These are phyloP conservation scores for Insectozyma bohioensis DNA, from an alignment of 1,139 yeast species.

Conservation along the genomic window DNA sequence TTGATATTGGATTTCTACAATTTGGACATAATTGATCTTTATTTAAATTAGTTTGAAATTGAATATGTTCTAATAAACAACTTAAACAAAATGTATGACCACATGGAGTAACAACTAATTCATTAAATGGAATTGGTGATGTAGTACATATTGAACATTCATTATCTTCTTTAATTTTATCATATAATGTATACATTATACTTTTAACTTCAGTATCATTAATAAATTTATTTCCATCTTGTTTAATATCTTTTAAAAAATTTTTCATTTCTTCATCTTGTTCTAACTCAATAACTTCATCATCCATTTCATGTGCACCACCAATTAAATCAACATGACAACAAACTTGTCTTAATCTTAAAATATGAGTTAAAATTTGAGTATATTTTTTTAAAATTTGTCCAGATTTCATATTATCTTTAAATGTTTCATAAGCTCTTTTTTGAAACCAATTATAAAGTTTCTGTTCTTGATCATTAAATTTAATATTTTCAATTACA, in stretches of 20 bases:
- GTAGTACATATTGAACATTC: slow-evolving; percentile 88
- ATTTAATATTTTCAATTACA: slow-evolving; percentile 61
- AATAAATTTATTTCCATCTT: slow-evolving; percentile 30
- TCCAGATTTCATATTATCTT: slow-evolving; percentile 63
- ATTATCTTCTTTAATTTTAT: slow-evolving; percentile 36
- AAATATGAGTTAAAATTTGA: slow-evolving; percentile 77
- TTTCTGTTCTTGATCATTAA: slow-evolving; percentile 64
- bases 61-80: slow-evolving; percentile 74
- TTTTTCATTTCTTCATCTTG: slow-evolving; percentile 15
- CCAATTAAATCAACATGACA: slow-evolving; percentile 75
- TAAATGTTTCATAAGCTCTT: slow-evolving; percentile 67
- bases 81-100: slow-evolving; percentile 76
- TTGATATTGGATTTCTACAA: slow-evolving; percentile 49
- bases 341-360: slow-evolving; percentile 84
- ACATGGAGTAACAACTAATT: slow-evolving; percentile 72
- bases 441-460: slow-evolving; percentile 71
- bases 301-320: slow-evolving; percentile 39
- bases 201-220: slow-evolving; percentile 32
- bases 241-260: slow-evolving; percentile 18
- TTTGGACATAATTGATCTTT: slow-evolving; percentile 55
- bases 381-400: slow-evolving; percentile 73
- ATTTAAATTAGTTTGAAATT: slow-evolving; percentile 34
- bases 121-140: slow-evolving; percentile 54
- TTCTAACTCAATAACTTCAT: slow-evolving; percentile 24
- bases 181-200: slow-evolving; percentile 26